Conservation (phyloP, 192 early-diverging fungal species). For the Mortierella hygrophila region DNA sequence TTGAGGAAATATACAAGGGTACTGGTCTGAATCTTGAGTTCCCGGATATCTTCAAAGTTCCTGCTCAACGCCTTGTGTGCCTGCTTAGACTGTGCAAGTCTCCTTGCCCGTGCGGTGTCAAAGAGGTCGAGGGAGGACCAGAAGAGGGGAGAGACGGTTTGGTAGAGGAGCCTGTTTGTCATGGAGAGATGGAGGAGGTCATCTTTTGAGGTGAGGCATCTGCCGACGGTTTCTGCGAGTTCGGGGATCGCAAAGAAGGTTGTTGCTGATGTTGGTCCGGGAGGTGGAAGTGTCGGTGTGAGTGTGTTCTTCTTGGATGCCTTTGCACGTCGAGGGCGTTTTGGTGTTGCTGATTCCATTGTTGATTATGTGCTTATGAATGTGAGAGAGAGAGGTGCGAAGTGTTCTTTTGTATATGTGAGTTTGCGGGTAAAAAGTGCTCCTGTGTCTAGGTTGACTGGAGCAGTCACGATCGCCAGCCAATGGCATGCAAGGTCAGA, state of each 20-base stretch:
- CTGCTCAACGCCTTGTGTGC: not conserved
- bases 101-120: not conserved
- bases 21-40: constrained; percentile 1
- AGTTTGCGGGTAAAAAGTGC: not conserved
- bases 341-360: not conserved
- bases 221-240: not conserved
- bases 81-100: not conserved
- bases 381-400: not conserved
- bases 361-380: not conserved
- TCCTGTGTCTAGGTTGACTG: too few relatives aligned
- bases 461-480: too few relatives aligned
- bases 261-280: not conserved
- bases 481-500: too few relatives aligned
- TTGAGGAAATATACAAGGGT: not conserved
- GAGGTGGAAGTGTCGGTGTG: not conserved
- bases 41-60: not conserved
- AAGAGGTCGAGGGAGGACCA: not conserved
- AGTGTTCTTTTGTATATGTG: not conserved
- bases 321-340: not conserved
- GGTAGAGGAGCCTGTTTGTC: not conserved
- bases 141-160: not conserved
- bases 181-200: constrained; percentile 1
- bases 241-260: not conserved
- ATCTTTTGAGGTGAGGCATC: not conserved
- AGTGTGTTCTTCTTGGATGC: not conserved